These are phyloP conservation scores for Stereocaulon alpinum DNA, from an alignment of 495 filamentous ascomycete genomes.

Conservation along the genomic window DNA sequence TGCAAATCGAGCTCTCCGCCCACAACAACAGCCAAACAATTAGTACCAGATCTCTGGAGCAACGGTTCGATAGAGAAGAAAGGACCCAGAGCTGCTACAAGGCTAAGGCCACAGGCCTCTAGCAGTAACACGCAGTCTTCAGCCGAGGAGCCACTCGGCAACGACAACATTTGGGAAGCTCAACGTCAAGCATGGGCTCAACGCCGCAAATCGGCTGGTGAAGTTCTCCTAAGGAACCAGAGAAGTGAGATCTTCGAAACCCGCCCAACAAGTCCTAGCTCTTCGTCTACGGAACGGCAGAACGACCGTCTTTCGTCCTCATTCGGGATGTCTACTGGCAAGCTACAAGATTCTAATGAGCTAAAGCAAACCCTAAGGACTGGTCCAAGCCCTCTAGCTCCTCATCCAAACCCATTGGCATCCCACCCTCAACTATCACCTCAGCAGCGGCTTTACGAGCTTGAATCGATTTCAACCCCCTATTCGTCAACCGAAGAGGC, in stretches of 20 bases:
- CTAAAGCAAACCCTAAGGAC: neutral
- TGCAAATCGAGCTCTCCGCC: neutral
- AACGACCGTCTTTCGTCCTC: neutral
- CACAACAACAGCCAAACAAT: neutral
- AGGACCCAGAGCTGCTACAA: conserved; percentile 3
- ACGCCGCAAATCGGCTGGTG: conserved; percentile 21
- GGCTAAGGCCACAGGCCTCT: neutral
- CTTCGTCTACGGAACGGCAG: neutral
- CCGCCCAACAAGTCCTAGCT: neutral
- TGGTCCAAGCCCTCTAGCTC: conserved; percentile 1
- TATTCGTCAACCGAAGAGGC: neutral
- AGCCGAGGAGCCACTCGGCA: neutral
- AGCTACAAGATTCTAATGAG: neutral
- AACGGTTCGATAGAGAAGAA: conserved; percentile 17
- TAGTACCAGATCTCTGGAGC: conserved; percentile 14
- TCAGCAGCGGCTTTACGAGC: conserved; percentile 5
- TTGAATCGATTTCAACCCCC: neutral
- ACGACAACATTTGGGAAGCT: conserved; percentile 12
- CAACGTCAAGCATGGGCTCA: conserved; percentile 18
- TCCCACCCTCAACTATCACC: neutral
- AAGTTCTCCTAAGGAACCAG: conserved; percentile 15
- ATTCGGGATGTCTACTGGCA: neutral
- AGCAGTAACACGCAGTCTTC: neutral
- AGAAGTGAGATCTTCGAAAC: neutral
- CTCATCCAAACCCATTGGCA: conserved; percentile 1